Conservation (phyloP, 2,329 filamentous ascomycete genomes). For the Diaporthe longicolla region DNA sequence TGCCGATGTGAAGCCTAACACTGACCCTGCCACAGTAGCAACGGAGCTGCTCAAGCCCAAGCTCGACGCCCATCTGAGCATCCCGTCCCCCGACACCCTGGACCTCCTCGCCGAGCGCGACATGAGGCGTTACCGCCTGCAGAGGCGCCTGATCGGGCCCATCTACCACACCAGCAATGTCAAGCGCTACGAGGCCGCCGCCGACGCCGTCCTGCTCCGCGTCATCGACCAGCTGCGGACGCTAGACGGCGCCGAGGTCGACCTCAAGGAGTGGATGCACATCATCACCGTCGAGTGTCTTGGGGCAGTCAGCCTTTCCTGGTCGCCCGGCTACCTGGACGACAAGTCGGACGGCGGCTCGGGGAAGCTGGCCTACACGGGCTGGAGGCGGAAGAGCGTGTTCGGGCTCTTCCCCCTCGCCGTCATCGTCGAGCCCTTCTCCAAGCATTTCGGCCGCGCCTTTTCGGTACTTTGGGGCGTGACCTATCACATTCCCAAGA, state of each 20-base stretch:
- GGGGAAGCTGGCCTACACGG: conserved; percentile 62
- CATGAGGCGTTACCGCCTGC: conserved; percentile 61
- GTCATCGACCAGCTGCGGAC: conserved; percentile 54
- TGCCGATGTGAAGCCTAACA: too few species aligned
- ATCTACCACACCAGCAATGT: conserved; percentile 61
- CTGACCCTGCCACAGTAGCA: conserved; percentile 55
- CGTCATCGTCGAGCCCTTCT: conserved; percentile 56
- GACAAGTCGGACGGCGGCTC: conserved; percentile 61
- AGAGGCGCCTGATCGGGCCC: conserved; percentile 64
- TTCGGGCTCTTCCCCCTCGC: conserved; percentile 64
- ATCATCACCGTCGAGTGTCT: conserved; percentile 68
- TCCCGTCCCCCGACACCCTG: conserved; percentile 59
- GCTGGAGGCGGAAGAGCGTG: conserved; percentile 67
- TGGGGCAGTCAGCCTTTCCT: conserved; percentile 63
- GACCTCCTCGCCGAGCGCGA: conserved; percentile 67
- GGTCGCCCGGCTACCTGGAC: conserved; percentile 65
- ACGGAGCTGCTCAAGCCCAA: conserved; percentile 60
- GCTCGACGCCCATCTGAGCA: conserved; percentile 55
- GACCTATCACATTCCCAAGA: conserved; percentile 58
- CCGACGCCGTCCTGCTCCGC: conserved; percentile 57
- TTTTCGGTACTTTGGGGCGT: conserved; percentile 62
- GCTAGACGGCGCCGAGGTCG: conserved; percentile 57
- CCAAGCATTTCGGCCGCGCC: conserved; percentile 53
- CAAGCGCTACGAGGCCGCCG: conserved; percentile 55
- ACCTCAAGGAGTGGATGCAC: conserved; percentile 70